Evolutionary conservation across 163 green algal species (phyloP).

Genomic region (Chlamydomonas reinhardtii): DNA sequence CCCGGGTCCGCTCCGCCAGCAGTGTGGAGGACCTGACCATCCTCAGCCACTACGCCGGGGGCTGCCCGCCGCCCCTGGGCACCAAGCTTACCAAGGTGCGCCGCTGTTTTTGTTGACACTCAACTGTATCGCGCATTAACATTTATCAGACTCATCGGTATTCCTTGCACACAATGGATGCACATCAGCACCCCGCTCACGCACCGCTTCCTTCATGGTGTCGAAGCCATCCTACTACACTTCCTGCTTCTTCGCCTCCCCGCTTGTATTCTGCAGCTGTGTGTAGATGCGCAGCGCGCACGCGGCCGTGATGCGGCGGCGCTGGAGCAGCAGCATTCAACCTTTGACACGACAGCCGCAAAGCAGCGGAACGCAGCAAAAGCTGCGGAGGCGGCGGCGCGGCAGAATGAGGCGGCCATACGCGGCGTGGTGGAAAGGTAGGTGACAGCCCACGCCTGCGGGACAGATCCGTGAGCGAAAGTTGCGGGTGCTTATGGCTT

Average conservation of each 20-base stretch:
- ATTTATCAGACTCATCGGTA: too few relatives aligned
- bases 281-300: not conserved
- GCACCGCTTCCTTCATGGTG: too few relatives aligned
- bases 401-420: not conserved
- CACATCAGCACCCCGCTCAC: too few relatives aligned
- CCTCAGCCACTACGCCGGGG: slow-evolving; percentile 19
- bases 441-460: too few relatives aligned
- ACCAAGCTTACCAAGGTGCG: slow-evolving; percentile 12
- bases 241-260: too few relatives aligned
- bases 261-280: too few relatives aligned
- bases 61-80: slow-evolving; percentile 28
- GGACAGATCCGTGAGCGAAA: too few relatives aligned
- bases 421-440: slow-evolving; percentile 34
- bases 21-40: slow-evolving; percentile 30
- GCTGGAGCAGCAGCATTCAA: not conserved
- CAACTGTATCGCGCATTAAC: too few relatives aligned
- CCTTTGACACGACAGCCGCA: slow-evolving; percentile 10
- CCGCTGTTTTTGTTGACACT: too few relatives aligned
- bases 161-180: too few relatives aligned
- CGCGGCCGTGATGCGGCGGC: slow-evolving; percentile 17
- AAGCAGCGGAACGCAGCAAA: slow-evolving; percentile 1
- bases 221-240: too few relatives aligned
- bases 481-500: too few relatives aligned
- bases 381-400: not conserved
- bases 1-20: not conserved